A percentile compares a stretch with the other conserved stretches of the same genome.
These are phyloP conservation scores for Ascochyta viciae-villosae DNA, from an alignment of 2,329 filamentous ascomycete genomes.

Conservation along the genomic window DNA sequence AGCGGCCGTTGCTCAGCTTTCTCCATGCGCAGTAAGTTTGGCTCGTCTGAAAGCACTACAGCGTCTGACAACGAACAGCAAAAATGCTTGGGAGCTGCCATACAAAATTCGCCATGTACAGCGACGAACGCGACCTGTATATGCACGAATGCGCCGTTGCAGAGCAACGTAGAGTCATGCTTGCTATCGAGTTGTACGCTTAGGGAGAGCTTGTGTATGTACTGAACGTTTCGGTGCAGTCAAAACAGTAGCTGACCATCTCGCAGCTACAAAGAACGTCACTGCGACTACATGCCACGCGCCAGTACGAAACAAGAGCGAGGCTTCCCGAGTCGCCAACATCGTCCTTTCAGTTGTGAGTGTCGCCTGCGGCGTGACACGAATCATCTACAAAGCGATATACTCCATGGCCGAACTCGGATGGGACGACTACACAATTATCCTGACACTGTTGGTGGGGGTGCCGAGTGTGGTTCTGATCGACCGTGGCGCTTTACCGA, in stretches of 20 bases:
- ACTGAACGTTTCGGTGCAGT: neutral
- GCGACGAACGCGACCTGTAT: conserved; percentile 22
- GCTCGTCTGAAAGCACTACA: neutral
- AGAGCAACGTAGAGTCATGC: conserved; percentile 20
- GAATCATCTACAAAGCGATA: conserved; percentile 49
- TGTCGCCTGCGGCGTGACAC: conserved; percentile 42
- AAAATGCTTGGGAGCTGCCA: conserved; percentile 20
- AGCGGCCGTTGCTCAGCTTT: conserved; percentile 21
- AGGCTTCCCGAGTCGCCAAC: conserved; percentile 41
- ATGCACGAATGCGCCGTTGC: conserved; percentile 25
- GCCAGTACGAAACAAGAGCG: conserved; percentile 47
- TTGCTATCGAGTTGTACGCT: conserved; percentile 25
- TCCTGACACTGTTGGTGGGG: conserved; percentile 29
- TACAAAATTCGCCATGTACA: conserved; percentile 20
- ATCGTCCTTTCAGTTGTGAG: conserved; percentile 47
- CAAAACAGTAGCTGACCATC: conserved; percentile 1
- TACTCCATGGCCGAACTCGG: conserved; percentile 46
- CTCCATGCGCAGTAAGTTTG: conserved; percentile 29
- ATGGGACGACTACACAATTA: conserved; percentile 49
- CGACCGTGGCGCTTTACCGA: conserved; percentile 23
- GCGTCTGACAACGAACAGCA: conserved; percentile 13
- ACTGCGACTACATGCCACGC: conserved; percentile 50
- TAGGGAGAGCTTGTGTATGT: conserved; percentile 25
- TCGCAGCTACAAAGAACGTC: conserved; percentile 52
- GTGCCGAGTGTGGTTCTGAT: conserved; percentile 38